Conservation (phyloP, 805 yeast genomes). For the Lipomyces japonicus region DNA sequence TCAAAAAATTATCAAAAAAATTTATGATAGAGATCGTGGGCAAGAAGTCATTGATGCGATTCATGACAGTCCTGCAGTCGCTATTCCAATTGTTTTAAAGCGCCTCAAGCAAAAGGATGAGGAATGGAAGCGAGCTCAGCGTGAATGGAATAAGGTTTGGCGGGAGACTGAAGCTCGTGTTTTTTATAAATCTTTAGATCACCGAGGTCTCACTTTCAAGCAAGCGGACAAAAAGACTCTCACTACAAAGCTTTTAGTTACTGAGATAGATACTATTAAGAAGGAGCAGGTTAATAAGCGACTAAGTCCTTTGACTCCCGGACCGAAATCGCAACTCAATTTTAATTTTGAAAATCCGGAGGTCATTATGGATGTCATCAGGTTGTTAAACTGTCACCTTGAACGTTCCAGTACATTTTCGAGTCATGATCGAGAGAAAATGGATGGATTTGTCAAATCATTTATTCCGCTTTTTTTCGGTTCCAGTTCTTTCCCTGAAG, state of each 20-base stretch:
- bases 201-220: constrained; percentile 90
- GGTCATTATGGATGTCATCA: constrained; percentile 68
- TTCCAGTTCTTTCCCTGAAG: constrained; percentile 46
- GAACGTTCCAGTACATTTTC: constrained; percentile 71
- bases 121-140: constrained; percentile 96
- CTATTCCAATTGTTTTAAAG: constrained; percentile 88
- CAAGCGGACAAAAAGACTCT: constrained; percentile 91
- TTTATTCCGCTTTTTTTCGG: constrained; percentile 71
- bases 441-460: constrained; percentile 64
- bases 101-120: constrained; percentile 96
- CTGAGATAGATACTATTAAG: constrained; percentile 88
- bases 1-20: constrained; percentile 85
- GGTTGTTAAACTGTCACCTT: constrained; percentile 63
- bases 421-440: constrained; percentile 70
- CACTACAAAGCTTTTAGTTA: constrained; percentile 83
- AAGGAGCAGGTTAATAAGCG: constrained; percentile 87
- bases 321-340: constrained; percentile 70
- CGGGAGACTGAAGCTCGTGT: constrained; percentile 96
- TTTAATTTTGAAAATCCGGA: constrained; percentile 62
- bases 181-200: constrained; percentile 89
- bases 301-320: constrained; percentile 78
- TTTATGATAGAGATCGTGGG: constrained; percentile 92
- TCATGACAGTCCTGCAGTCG: constrained; percentile 91
- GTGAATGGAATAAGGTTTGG: constrained; percentile 99
- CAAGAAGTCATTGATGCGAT: constrained; percentile 93